A percentile compares a stretch with the other conserved stretches of the same genome.
Evolutionary conservation across 495 filamentous ascomycete species (phyloP).

Genomic region (Trichodelitschia bisporula): DNA sequence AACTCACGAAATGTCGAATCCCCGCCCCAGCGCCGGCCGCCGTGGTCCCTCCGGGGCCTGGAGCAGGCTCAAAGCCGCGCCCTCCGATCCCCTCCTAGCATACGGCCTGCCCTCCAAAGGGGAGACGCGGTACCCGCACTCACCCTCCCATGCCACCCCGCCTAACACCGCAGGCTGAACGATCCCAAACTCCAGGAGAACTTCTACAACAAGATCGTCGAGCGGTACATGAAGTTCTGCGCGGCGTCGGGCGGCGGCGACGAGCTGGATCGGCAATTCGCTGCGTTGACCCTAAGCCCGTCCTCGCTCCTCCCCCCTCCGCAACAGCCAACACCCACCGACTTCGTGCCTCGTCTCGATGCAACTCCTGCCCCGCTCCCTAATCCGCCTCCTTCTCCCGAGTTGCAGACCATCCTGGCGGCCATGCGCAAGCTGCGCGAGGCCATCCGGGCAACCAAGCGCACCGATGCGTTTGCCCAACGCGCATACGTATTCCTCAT

Average conservation of each 20-base stretch:
- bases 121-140: constrained; percentile 24
- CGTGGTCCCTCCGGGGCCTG: constrained; percentile 29
- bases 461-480: constrained; percentile 28
- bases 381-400: constrained; percentile 15
- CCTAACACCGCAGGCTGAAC: constrained; percentile 33
- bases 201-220: constrained; percentile 67
- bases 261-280: constrained; percentile 47
- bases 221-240: constrained; percentile 74
- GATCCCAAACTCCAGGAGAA: constrained; percentile 49
- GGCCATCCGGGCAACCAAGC: constrained; percentile 49
- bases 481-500: constrained; percentile 42
- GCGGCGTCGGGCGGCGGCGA: constrained; percentile 36
- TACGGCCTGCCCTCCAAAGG: constrained; percentile 78
- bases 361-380: constrained; percentile 6
- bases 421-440: constrained; percentile 85
- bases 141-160: no score
- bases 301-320: background rate
- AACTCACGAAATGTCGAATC: no score
- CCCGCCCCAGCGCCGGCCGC: no score
- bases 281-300: constrained; percentile 21
- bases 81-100: constrained; percentile 44
- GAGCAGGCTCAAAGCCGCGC: constrained; percentile 45
- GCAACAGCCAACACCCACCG: background rate
- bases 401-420: constrained; percentile 34
- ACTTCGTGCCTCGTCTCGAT: no score